Evolutionary conservation across 352 stramenopile species (phyloP).

Genomic region (Phytophthora macrochlamydospora): DNA sequence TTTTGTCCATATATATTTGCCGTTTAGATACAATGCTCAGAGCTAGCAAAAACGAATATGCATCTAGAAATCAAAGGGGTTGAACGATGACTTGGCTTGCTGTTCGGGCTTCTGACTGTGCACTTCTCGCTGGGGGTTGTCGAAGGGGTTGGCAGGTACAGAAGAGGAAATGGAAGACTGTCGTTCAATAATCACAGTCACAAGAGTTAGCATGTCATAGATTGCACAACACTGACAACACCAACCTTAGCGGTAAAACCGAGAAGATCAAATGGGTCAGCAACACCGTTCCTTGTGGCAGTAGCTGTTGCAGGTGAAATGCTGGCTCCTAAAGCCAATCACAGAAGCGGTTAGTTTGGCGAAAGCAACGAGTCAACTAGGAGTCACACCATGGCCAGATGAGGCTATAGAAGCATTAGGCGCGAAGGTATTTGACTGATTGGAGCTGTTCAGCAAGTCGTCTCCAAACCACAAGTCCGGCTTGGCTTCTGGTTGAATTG

Average conservation of each 20-base stretch:
- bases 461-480: constrained; percentile 33
- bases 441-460: constrained; percentile 17
- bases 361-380: background rate
- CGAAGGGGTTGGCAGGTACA: constrained; percentile 35
- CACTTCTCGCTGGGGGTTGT: constrained; percentile 26
- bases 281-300: constrained; percentile 17
- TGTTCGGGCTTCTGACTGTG: constrained; percentile 2
- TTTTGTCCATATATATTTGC: background rate
- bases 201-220: background rate
- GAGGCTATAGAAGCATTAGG: constrained; percentile 4
- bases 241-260: constrained; percentile 46
- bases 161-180: constrained; percentile 34
- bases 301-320: constrained; percentile 9
- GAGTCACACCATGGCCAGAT: constrained; percentile 4
- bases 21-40: background rate
- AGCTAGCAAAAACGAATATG: background rate
- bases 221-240: background rate
- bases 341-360: background rate
- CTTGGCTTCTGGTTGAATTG: constrained; percentile 6
- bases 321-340: constrained; percentile 15
- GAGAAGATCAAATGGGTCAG: constrained; percentile 46
- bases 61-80: constrained; percentile 58
- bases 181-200: background rate
- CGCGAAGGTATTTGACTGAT: background rate
- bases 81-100: constrained; percentile 42